These are phyloP conservation scores for Podospora fimiseda DNA, from an alignment of 495 filamentous ascomycete species.

Conservation along the genomic window DNA sequence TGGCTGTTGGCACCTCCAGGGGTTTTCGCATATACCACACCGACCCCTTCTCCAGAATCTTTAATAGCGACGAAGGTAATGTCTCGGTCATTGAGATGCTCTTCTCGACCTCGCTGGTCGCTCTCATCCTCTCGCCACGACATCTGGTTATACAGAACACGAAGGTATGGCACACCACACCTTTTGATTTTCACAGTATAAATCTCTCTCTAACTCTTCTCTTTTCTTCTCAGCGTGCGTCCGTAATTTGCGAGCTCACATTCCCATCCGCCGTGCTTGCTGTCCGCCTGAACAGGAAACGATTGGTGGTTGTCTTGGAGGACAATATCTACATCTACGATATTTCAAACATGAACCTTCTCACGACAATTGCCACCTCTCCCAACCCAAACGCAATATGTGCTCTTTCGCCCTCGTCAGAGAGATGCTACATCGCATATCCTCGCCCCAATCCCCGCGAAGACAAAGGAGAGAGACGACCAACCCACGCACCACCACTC, in stretches of 20 bases:
- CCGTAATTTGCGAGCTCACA: constrained; percentile 96
- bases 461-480: constrained; percentile 50
- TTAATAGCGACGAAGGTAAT: constrained; percentile 86
- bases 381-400: constrained; percentile 89
- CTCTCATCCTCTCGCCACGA: constrained; percentile 80
- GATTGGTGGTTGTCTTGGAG: constrained; percentile 86
- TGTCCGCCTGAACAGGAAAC: constrained; percentile 87
- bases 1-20: constrained; percentile 86
- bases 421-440: constrained; percentile 89
- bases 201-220: not conserved
- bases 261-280: constrained; percentile 92
- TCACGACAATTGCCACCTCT: constrained; percentile 85
- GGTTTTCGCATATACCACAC: constrained; percentile 95
- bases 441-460: constrained; percentile 76
- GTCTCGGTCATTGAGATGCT: constrained; percentile 96
- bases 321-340: constrained; percentile 97
- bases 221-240: constrained; percentile 58
- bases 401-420: constrained; percentile 88
- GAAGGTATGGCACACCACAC: constrained; percentile 64
- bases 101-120: constrained; percentile 97
- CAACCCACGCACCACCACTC: constrained; percentile 79
- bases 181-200: not conserved
- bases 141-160: constrained; percentile 94
- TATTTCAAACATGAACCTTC: constrained; percentile 92
- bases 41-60: constrained; percentile 89